phyloP scores from a whole-genome alignment of 2,329 filamentous ascomycete species.

The Aspergillus aculeatinus region DNA sequence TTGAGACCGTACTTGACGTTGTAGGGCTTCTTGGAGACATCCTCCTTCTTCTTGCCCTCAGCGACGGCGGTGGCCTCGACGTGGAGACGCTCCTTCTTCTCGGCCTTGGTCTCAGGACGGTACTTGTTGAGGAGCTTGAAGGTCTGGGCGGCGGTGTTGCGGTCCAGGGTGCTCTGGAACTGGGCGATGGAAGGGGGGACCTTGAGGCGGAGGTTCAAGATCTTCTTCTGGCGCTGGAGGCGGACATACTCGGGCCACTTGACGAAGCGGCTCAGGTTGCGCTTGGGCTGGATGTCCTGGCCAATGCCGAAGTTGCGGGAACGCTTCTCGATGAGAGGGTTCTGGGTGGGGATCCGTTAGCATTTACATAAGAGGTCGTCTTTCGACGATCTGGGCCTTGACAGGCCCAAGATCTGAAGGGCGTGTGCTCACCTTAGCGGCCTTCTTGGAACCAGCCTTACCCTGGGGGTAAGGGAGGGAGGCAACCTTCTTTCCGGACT shows the following conservation, averaged over 20 bases:
- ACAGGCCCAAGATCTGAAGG: too few species aligned
- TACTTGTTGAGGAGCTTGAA: conserved; percentile 99
- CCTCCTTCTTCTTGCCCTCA: conserved; percentile 99
- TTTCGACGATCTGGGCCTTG: too few species aligned
- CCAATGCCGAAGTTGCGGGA: conserved; percentile 97
- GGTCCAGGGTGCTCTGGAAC: conserved; percentile 96
- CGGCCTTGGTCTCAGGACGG: conserved; percentile 96
- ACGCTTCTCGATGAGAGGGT: conserved; percentile 99
- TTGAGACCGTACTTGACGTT: conserved; percentile 99
- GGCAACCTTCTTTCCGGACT: conserved; percentile 95
- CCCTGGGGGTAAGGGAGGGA: conserved; percentile 93
- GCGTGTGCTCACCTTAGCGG: conserved; percentile 75
- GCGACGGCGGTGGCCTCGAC: conserved; percentile 97
- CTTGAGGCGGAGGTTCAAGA: conserved; percentile 97
- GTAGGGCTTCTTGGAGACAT: conserved; percentile 99
- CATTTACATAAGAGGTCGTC: not conserved
- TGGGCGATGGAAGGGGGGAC: conserved; percentile 95
- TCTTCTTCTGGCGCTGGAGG: conserved; percentile 92
- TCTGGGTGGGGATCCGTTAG: conserved; percentile 56
- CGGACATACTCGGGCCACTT: conserved; percentile 99
- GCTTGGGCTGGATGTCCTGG: conserved; percentile 95
- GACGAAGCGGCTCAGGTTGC: conserved; percentile 97
- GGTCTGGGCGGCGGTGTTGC: conserved; percentile 91
- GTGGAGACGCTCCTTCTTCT: conserved; percentile 99
- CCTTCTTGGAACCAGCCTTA: conserved; percentile 91